Evolutionary conservation across 148 eudicot species (phyloP).

Genomic region (Chenopodium album): DNA sequence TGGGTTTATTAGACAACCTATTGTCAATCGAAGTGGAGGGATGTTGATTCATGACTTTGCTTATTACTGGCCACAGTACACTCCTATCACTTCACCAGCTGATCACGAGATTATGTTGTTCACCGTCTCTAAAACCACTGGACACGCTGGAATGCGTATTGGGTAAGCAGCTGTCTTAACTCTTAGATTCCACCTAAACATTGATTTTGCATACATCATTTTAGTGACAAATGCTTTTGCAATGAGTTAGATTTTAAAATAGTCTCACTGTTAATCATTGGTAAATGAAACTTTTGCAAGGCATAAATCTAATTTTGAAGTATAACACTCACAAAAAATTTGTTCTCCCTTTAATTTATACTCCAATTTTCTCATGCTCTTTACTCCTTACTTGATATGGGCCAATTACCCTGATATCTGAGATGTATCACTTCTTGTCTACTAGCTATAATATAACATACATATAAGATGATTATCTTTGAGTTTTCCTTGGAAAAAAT

Average conservation of each 20-base stretch:
- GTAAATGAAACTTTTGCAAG: background rate
- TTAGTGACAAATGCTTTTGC: background rate
- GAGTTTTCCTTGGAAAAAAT: background rate
- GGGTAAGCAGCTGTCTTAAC: constrained; percentile 47
- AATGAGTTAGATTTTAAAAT: background rate
- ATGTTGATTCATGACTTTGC: constrained; percentile 80
- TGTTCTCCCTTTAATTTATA: background rate
- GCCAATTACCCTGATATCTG: background rate
- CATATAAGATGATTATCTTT: background rate
- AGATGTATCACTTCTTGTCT: background rate
- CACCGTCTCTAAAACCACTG: constrained; percentile 92
- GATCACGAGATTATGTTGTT: constrained; percentile 90
- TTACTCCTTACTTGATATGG: background rate
- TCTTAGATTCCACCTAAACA: background rate
- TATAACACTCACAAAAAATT: background rate
- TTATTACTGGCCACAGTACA: constrained; percentile 98
- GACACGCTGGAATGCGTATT: constrained; percentile 94
- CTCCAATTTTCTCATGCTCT: too few relatives aligned
- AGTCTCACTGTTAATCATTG: background rate
- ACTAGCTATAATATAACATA: background rate
- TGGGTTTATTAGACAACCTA: constrained; percentile 66
- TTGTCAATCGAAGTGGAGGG: constrained; percentile 62
- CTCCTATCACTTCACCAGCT: constrained; percentile 68
- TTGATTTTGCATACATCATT: background rate
- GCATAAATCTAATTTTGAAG: background rate